Conservation (phyloP, 2,329 filamentous ascomycete genomes). For the Colletotrichum orchidophilum region DNA sequence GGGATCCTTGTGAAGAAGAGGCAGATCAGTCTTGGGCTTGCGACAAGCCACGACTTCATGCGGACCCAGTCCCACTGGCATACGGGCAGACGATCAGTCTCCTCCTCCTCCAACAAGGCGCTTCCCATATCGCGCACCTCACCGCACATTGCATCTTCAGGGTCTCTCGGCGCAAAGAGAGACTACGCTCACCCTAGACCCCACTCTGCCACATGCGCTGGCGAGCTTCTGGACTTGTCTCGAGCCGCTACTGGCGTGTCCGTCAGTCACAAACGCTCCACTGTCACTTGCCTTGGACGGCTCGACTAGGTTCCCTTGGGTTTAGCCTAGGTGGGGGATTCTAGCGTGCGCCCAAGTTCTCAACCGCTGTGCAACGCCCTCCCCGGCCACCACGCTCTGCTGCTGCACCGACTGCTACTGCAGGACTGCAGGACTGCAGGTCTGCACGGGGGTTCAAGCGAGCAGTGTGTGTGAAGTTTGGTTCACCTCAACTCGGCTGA, state of each 20-base stretch:
- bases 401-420: constrained; percentile 6
- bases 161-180: constrained; percentile 25
- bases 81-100: constrained; percentile 13
- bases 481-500: constrained; percentile 9
- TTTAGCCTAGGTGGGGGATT: constrained; percentile 29
- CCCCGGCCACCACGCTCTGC: constrained; percentile 17
- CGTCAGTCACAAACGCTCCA: constrained; percentile 30
- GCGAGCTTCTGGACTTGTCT: constrained; percentile 30
- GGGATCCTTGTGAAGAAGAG: constrained; percentile 22
- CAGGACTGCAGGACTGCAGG: constrained; percentile 13
- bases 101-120: constrained; percentile 9
- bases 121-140: constrained; percentile 27
- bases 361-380: constrained; percentile 22
- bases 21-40: background rate
- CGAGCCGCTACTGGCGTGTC: constrained; percentile 24
- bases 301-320: constrained; percentile 29
- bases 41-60: constrained; percentile 23
- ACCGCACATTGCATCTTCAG: constrained; percentile 32
- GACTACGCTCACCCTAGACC: constrained; percentile 18
- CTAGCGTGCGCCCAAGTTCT: constrained; percentile 23
- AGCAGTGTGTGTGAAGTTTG: constrained; percentile 26
- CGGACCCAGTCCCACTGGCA: constrained; percentile 10
- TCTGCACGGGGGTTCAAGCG: constrained; percentile 29
- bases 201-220: constrained; percentile 32
- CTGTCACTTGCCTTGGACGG: constrained; percentile 24